Evolutionary conservation across 305 asterid genomes (phyloP), one percentile per base, ranked within the genome.

Genomic region (Fraxinus albicans): DNA sequence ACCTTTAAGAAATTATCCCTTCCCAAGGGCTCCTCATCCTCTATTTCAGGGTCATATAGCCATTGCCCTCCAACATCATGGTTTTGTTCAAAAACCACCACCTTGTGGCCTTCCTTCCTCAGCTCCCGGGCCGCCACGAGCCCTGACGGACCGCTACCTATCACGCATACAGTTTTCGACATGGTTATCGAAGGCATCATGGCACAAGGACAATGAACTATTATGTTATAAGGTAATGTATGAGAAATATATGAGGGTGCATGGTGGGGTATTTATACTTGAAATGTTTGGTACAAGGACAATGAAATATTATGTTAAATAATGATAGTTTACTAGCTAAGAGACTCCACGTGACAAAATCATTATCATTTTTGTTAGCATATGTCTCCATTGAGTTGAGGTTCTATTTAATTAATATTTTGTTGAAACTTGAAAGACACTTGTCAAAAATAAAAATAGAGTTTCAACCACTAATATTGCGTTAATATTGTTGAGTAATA

Each of bases 31-130:
- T 85, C 86, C 73, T 91, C 92, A n/a, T 73, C 86, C 67, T 90
- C 94, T 50, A 91, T 87, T 31, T 82, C 87, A 8, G 95, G 92
- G 34, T 90, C 83, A 77, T 93, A 94, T 0, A 94, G 88, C 98
- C 98, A 93, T 81, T 94, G 98, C 60, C 98, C 98, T 89, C 98
- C 98, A 36, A 94, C 86, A 1, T 94, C 98, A 55, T 91, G 91
- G 85, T 88, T 91, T 81, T 94, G 95, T 58, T 94, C 97, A 34
- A 94, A 83, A 10, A 94, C 94, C 78, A 91, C 93, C 85, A 90
- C 97, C 12, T 73, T 77, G 85, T 93, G 98, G 35, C 94, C 94
- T 88, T 91, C 97, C 34, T 88, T 90, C 77, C 90, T 85, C 74
- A 94, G 93, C 92, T 92, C 98, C 53, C 97, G 91, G 17, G 94